Evolutionary conservation across 352 stramenopile species (phyloP), one percentile per base, ranked within the genome.

Genomic region (Phytophthora podocarpi): DNA sequence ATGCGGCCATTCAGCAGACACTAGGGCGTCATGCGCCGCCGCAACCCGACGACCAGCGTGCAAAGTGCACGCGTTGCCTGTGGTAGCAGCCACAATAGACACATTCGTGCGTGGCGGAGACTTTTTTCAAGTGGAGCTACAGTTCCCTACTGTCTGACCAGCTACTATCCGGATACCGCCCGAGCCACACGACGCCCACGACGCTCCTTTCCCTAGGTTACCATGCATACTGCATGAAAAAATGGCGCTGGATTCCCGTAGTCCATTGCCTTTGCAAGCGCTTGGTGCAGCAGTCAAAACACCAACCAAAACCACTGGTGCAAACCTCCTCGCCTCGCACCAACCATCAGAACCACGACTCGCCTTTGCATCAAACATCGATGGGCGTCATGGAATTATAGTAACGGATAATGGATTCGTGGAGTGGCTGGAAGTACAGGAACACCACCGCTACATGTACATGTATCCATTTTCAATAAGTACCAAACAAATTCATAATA

Each of bases 91-190:
- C 46, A 58, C 43, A 50, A 35, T 42, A 63, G 34, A 18, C 53
- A 58, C 36, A 43, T 39, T 24, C 35, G 48, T 64, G 56, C 39
- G 56, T 31, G 11, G 15, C 26, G 13, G 31, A 46, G 27, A 50
- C 59, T 60, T 60, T 66, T 69, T 65, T 67, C 43, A 27, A 40
- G 26, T 59, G 51, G 36, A 52, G 30, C 56, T 59, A 50, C 36
- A 10, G 43, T 54, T 67, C 50, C 31, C 58, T 15, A 4, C 31
- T 15, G 4, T 36, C 12, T 36, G 31, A 36, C 31, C 31, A 13
- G 31, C 31, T 36, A 7, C 3, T 71, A n/a, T n/a, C n/a, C n/a
- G n/a, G n/a, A n/a, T 4, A 16, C 31, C 9, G n/a, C 10, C 31
- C 31, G 31, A 36, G 31, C 9, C 31, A 36, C 31, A 36, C 31